Percentiles rank a stretch among this genome's conserved stretches.
Conservation (phyloP, 164 flowering plant genomes). For the Aristolochia californica region DNA sequence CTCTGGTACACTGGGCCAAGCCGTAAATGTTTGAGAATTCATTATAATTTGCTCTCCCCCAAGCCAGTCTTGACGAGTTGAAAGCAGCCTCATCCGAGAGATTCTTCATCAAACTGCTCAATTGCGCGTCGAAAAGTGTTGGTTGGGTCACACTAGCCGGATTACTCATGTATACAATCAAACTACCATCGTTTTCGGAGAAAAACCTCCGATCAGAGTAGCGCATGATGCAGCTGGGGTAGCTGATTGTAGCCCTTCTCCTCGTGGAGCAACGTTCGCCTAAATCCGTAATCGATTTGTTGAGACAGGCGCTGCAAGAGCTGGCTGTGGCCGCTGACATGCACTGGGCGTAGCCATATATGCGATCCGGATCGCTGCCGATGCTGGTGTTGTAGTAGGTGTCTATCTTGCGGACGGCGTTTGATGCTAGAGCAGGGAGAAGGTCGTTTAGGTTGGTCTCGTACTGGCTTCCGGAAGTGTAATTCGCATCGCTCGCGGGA, state of each 20-base stretch:
- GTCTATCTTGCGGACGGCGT: neutral
- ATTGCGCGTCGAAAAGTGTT: neutral
- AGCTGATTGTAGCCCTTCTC: constrained; percentile 5
- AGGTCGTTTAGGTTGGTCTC: constrained; percentile 9
- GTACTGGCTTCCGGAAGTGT: constrained; percentile 7
- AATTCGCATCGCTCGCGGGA: neutral
- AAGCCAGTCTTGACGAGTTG: neutral
- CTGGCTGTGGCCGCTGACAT: neutral
- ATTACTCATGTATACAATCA: too few species aligned
- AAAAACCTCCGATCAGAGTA: constrained; percentile 12
- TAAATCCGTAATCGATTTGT: neutral
- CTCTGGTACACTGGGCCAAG: constrained; percentile 10
- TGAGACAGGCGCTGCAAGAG: constrained; percentile 7
- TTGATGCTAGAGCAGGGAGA: constrained; percentile 1
- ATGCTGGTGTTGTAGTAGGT: constrained; percentile 3
- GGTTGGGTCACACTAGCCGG: neutral
- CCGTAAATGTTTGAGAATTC: constrained; percentile 4
- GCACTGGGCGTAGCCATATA: constrained; percentile 10
- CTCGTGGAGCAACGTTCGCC: constrained; percentile 3
- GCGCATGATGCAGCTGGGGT: constrained; percentile 7
- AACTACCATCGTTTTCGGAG: neutral
- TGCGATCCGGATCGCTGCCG: constrained; percentile 3
- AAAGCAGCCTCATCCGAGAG: neutral
- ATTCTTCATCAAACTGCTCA: constrained; percentile 1
- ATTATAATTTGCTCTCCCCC: neutral